Percentiles rank a stretch among this genome's conserved stretches.
phyloP scores from a whole-genome alignment of 768 basidiomycete species.

The Asterophora lycoperdoides region DNA sequence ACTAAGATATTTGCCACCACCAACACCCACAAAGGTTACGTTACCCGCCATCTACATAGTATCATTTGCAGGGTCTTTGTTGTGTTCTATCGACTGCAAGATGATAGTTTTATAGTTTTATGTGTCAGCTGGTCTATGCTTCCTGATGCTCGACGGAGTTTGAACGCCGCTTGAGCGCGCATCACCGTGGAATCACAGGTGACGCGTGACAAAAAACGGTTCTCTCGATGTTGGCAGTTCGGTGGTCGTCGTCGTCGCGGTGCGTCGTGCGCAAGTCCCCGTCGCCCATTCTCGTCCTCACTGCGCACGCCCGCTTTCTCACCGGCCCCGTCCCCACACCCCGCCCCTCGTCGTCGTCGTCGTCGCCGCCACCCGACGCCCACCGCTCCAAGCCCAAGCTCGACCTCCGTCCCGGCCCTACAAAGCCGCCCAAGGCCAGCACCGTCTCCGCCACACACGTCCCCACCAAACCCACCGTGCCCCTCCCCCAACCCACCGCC shows the following conservation, averaged over 20 bases:
- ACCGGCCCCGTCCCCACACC: conserved; percentile 20
- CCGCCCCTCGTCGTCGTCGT: conserved; percentile 9
- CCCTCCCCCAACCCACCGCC: conserved; percentile 22
- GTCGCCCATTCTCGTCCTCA: conserved; percentile 3
- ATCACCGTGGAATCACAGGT: too few species aligned
- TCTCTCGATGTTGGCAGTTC: conserved; percentile 11
- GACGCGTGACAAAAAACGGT: too few species aligned
- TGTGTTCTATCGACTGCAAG: too few species aligned
- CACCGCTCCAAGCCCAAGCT: conserved; percentile 39
- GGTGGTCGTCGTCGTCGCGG: background rate
- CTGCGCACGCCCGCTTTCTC: conserved; percentile 13
- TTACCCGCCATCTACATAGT: too few species aligned
- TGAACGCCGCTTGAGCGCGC: too few species aligned
- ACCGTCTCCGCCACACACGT: conserved; percentile 22
- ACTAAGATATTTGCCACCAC: too few species aligned
- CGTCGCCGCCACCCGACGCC: background rate
- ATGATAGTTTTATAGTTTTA: too few species aligned
- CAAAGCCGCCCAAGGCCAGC: conserved; percentile 35
- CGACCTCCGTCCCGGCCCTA: conserved; percentile 61
- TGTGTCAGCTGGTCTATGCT: too few species aligned
- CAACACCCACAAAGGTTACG: too few species aligned
- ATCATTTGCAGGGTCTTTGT: too few species aligned
- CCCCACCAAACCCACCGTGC: conserved; percentile 27
- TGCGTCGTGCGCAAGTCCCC: background rate
- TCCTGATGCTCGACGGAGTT: too few species aligned